Percentiles rank a stretch among this genome's conserved stretches.
phyloP scores from a whole-genome alignment of 352 stramenopile genomes.

The Phytophthora aleatoria region DNA sequence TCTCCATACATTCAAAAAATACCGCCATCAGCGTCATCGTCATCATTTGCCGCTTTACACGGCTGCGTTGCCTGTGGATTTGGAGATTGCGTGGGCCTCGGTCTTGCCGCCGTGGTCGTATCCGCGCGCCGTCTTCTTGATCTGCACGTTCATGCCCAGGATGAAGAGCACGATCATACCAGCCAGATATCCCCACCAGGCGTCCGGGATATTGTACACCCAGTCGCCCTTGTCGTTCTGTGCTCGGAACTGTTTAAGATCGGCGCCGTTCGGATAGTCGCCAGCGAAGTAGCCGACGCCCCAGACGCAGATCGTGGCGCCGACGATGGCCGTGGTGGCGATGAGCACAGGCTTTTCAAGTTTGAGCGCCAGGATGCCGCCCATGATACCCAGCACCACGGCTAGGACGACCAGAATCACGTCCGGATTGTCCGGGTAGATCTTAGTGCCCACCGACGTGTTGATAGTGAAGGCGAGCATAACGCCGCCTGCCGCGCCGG shows the following conservation, averaged over 20 bases:
- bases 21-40: not conserved
- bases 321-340: slow-evolving; percentile 61
- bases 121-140: slow-evolving; percentile 62
- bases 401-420: slow-evolving; percentile 51
- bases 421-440: slow-evolving; percentile 55
- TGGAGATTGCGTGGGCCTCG: slow-evolving; percentile 34
- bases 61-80: slow-evolving; percentile 29
- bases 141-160: slow-evolving; percentile 64
- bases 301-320: slow-evolving; percentile 55
- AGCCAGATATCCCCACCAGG: slow-evolving; percentile 80
- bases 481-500: slow-evolving; percentile 48
- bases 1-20: slow-evolving; percentile 5
- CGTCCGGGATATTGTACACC: slow-evolving; percentile 65
- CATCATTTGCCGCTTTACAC: slow-evolving; percentile 22
- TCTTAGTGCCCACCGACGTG: slow-evolving; percentile 49
- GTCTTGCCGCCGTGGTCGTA: slow-evolving; percentile 51
- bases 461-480: slow-evolving; percentile 61
- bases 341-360: slow-evolving; percentile 63
- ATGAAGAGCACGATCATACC: slow-evolving; percentile 60
- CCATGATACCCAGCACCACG: slow-evolving; percentile 42
- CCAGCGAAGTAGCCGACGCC: slow-evolving; percentile 73
- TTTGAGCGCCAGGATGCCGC: slow-evolving; percentile 54
- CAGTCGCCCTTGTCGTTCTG: slow-evolving; percentile 45
- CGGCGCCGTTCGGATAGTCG: slow-evolving; percentile 63
- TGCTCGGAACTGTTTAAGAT: slow-evolving; percentile 54